phyloP scores from a whole-genome alignment of 2,329 filamentous ascomycete genomes.

The Scorias spongiosa region DNA sequence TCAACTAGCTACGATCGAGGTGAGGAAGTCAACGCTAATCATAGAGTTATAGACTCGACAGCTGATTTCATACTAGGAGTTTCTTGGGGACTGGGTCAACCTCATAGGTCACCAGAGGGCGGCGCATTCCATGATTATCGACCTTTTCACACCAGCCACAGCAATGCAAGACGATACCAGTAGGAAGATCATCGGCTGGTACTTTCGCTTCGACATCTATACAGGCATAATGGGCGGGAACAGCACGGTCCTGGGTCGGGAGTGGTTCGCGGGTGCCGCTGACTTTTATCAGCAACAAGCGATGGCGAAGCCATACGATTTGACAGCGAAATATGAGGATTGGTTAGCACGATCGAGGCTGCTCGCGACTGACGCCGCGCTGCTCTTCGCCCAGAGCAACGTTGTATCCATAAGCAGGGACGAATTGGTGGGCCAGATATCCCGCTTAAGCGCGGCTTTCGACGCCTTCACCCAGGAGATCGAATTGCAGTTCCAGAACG shows the following conservation, averaged over 20 bases:
- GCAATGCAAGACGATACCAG: constrained; percentile 56
- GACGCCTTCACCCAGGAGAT: constrained; percentile 29
- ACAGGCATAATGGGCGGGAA: constrained; percentile 70
- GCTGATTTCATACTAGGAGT: constrained; percentile 47
- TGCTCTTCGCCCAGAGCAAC: constrained; percentile 55
- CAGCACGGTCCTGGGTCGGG: constrained; percentile 53
- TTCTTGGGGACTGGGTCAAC: constrained; percentile 89
- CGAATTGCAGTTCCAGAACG: constrained; percentile 46
- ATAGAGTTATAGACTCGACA: not conserved
- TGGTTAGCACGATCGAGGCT: constrained; percentile 52
- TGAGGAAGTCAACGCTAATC: constrained; percentile 26
- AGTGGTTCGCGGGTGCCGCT: constrained; percentile 60
- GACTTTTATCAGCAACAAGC: constrained; percentile 48
- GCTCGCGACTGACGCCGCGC: constrained; percentile 65
- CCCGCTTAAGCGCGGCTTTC: constrained; percentile 35
- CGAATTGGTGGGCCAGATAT: constrained; percentile 48
- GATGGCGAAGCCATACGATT: constrained; percentile 42
- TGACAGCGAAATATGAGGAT: constrained; percentile 48
- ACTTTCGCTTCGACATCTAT: constrained; percentile 73
- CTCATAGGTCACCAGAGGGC: constrained; percentile 85
- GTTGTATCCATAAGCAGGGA: constrained; percentile 50
- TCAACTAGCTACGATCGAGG: constrained; percentile 86
- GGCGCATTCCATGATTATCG: constrained; percentile 64
- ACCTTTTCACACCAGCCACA: constrained; percentile 62
- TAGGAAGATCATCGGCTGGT: constrained; percentile 72